Percentiles rank a stretch among this genome's conserved stretches.
Evolutionary conservation across 176 grass and related monocot species (phyloP).

Genomic region (Urochloa ruziziensis): DNA sequence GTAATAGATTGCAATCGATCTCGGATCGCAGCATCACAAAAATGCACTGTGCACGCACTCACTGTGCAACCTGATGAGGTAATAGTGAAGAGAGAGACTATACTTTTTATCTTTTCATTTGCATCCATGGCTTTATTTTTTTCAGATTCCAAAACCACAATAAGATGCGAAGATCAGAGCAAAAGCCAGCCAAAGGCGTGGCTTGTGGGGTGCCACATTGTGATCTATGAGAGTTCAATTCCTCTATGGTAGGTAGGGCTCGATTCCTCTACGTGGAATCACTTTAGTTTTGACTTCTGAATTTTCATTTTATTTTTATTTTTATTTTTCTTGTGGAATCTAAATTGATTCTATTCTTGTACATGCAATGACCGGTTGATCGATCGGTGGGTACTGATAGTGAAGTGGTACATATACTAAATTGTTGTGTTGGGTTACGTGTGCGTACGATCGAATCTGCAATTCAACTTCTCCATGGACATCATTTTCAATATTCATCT

Average conservation of each 20-base stretch:
- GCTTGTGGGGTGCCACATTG: constrained; percentile 28
- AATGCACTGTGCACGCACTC: neutral
- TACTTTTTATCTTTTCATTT: neutral
- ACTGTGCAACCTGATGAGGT: constrained; percentile 19
- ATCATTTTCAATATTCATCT: neutral
- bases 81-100: constrained; percentile 9
- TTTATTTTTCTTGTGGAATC: neutral
- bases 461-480: neutral
- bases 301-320: neutral
- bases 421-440: neutral
- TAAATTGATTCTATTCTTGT: constrained; percentile 12
- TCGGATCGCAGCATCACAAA: constrained; percentile 51
- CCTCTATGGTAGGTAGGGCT: neutral
- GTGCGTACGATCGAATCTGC: constrained; percentile 12
- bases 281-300: constrained; percentile 31
- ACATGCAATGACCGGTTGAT: constrained; percentile 3
- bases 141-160: constrained; percentile 17
- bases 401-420: neutral
- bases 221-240: constrained; percentile 12
- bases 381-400: neutral
- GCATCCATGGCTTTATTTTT: constrained; percentile 18
- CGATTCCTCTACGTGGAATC: constrained; percentile 13
- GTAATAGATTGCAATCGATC: constrained; percentile 19
- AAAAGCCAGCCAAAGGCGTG: constrained; percentile 8
- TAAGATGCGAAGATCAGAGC: neutral